phyloP scores from a whole-genome alignment of 495 filamentous ascomycete species.

The Tuber melanosporum region DNA sequence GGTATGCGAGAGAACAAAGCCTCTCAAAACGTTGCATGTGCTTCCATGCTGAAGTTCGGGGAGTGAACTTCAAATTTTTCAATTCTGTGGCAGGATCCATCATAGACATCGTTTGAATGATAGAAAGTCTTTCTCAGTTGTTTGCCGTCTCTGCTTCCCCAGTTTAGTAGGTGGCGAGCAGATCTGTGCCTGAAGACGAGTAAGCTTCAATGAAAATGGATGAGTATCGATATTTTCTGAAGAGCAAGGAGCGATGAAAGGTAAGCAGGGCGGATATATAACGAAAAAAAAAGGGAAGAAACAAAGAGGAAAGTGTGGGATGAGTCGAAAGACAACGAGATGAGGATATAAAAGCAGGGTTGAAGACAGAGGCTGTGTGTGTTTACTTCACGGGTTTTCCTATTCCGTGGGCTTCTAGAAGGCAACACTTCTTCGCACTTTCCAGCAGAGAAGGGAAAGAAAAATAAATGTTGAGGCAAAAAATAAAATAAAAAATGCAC shows the following conservation, averaged over 20 bases:
- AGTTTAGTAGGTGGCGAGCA: not conserved
- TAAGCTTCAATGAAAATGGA: not conserved
- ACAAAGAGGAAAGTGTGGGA: not conserved
- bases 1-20: slow-evolving; percentile 31
- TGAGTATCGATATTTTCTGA: not conserved
- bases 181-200: not conserved
- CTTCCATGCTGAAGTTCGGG: slow-evolving; percentile 35
- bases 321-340: slow-evolving; percentile 1
- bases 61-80: slow-evolving; percentile 39
- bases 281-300: not conserved
- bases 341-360: not conserved
- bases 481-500: not conserved
- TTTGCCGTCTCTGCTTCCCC: not conserved
- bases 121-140: not conserved
- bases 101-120: not conserved
- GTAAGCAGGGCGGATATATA: not conserved
- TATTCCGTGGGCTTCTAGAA: not conserved
- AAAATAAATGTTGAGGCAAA: not conserved
- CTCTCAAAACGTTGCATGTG: slow-evolving; percentile 41
- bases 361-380: not conserved
- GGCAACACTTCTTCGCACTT: not conserved
- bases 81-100: slow-evolving; percentile 38
- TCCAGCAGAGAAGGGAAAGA: not conserved
- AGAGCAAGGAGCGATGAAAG: not conserved
- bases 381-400: not conserved